Conservation (phyloP, 306 rosid genomes). For the Malus orientalis region DNA sequence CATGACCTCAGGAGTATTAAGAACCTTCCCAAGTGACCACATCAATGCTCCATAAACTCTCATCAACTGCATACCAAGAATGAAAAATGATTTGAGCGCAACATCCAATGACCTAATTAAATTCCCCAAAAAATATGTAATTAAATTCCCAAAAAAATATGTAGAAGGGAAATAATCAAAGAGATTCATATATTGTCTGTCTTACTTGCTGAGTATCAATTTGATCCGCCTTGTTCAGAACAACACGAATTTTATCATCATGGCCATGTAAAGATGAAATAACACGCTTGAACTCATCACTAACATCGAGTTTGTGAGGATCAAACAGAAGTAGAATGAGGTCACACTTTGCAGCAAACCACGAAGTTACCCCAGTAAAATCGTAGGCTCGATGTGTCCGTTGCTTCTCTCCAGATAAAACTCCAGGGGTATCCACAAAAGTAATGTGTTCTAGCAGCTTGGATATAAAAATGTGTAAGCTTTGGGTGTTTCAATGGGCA, state of each 20-base stretch:
- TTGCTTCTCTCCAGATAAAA: constrained; percentile 96
- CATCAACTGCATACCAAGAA: constrained; percentile 56
- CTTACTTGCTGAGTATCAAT: constrained; percentile 91
- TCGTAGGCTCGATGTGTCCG: constrained; percentile 82
- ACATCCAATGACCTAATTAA: neutral
- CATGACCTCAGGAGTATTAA: constrained; percentile 85
- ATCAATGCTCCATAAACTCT: constrained; percentile 93
- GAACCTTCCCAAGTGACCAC: constrained; percentile 99
- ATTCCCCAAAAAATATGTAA: no score
- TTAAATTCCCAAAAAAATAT: neutral
- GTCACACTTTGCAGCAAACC: constrained; percentile 97
- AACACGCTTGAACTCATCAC: constrained; percentile 95
- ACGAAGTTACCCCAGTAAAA: constrained; percentile 90
- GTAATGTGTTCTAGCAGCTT: constrained; percentile 82
- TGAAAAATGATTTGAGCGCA: neutral
- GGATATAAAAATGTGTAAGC: constrained; percentile 4
- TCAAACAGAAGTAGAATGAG: constrained; percentile 83
- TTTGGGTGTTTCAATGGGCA: constrained; percentile 5
- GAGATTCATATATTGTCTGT: neutral
- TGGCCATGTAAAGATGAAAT: constrained; percentile 79
- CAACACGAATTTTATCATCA: constrained; percentile 91
- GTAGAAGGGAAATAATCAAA: neutral
- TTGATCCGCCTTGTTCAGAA: constrained; percentile 89
- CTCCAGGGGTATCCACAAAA: constrained; percentile 96
- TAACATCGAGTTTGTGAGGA: constrained; percentile 95